A percentile compares a stretch with the other conserved stretches of the same genome.
These are phyloP conservation scores for Yueomyces sp. DNA, from an alignment of 1,139 yeast species.

Conservation along the genomic window DNA sequence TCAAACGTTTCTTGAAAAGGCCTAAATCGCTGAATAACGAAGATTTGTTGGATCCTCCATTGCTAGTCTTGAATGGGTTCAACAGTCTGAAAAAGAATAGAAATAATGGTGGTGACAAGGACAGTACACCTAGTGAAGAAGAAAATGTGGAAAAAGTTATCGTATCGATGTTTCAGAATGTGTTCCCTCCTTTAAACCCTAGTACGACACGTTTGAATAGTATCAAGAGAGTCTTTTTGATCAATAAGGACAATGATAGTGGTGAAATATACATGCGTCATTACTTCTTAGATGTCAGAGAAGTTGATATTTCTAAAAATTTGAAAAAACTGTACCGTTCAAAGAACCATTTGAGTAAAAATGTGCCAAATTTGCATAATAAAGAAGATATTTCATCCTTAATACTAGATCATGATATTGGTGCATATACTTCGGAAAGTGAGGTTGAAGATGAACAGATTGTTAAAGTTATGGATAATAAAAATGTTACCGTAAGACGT, in stretches of 20 bases:
- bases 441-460: constrained; percentile 89
- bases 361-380: constrained; percentile 59
- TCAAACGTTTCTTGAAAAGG: constrained; percentile 49
- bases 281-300: constrained; percentile 76
- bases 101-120: constrained; percentile 10
- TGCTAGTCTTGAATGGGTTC: constrained; percentile 85
- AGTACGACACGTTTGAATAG: constrained; percentile 58
- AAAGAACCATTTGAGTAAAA: constrained; percentile 47
- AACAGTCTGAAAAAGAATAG: constrained; percentile 20
- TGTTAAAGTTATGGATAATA: constrained; percentile 52
- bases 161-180: constrained; percentile 85
- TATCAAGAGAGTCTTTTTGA: constrained; percentile 75
- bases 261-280: constrained; percentile 78
- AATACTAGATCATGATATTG: constrained; percentile 66
- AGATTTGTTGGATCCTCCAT: constrained; percentile 69
- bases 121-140: constrained; percentile 13
- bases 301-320: constrained; percentile 73
- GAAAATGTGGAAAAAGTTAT: constrained; percentile 62
- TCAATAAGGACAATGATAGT: constrained; percentile 59
- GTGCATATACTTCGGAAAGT: constrained; percentile 75
- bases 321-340: constrained; percentile 66
- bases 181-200: constrained; percentile 90
- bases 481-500: constrained; percentile 11
- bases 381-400: constrained; percentile 73
- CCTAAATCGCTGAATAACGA: constrained; percentile 62